These are phyloP conservation scores for Groenewaldozyma tartarivorans DNA, from an alignment of 805 yeast species.

Conservation along the genomic window DNA sequence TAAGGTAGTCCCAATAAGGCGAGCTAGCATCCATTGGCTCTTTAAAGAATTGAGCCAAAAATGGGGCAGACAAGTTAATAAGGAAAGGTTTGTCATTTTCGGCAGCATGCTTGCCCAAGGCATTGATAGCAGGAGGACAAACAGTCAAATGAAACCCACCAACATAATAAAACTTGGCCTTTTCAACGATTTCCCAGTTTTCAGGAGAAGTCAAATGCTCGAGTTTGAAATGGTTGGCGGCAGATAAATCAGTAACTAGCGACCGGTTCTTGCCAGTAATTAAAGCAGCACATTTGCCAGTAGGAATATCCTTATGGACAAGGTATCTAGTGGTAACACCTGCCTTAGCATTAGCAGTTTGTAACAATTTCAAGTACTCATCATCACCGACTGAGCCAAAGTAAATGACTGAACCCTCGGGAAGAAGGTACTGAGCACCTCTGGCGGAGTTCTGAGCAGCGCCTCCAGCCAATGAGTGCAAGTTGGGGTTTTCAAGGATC, in stretches of 20 bases:
- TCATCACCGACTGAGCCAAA: slow-evolving; percentile 97
- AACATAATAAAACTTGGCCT: slow-evolving; percentile 75
- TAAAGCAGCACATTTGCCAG: slow-evolving; percentile 98
- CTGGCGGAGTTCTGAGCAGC: slow-evolving; percentile 99
- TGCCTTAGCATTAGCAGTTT: slow-evolving; percentile 74
- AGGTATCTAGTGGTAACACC: slow-evolving; percentile 84
- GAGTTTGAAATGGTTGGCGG: slow-evolving; percentile 94
- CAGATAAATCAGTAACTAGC: slow-evolving; percentile 90
- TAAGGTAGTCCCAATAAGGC: slow-evolving; percentile 82
- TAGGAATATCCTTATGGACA: slow-evolving; percentile 60
- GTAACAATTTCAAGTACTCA: slow-evolving; percentile 69
- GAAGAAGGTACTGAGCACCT: slow-evolving; percentile 91
- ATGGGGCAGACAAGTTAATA: slow-evolving; percentile 92
- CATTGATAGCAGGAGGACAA: slow-evolving; percentile 85
- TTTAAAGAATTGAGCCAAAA: slow-evolving; percentile 92
- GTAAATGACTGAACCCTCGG: slow-evolving; percentile 73
- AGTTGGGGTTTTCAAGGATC: slow-evolving; percentile 48
- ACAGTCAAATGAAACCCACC: slow-evolving; percentile 99
- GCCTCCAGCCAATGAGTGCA: slow-evolving; percentile 89
- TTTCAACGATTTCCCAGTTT: slow-evolving; percentile 80
- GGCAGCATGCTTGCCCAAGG: slow-evolving; percentile 88
- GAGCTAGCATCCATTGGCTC: slow-evolving; percentile 70
- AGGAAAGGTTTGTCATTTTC: slow-evolving; percentile 66
- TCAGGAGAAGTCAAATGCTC: slow-evolving; percentile 79
- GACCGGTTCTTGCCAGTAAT: slow-evolving; percentile 85